Evolutionary conservation across 1,284 basidiomycete species (phyloP).

Genomic region (Rhodotorula sp.): DNA sequence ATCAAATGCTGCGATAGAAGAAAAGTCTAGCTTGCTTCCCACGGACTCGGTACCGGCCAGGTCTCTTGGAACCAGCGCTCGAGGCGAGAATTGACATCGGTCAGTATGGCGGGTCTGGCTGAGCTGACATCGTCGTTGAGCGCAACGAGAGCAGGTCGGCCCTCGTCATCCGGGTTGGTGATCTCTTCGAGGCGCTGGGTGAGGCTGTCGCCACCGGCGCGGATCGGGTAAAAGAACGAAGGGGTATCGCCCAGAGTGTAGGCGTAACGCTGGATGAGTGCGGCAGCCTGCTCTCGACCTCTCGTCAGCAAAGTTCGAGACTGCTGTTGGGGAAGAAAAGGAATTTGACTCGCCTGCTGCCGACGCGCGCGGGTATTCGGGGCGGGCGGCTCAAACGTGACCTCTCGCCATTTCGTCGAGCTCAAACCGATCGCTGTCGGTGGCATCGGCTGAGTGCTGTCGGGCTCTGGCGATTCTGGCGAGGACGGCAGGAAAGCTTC

Average conservation of each 20-base stretch:
- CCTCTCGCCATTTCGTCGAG: conserved; percentile 1
- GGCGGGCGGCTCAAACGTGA: background rate
- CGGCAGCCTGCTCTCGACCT: background rate
- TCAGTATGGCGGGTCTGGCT: background rate
- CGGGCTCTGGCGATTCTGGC: background rate
- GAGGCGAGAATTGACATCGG: background rate
- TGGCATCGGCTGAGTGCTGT: too few species aligned
- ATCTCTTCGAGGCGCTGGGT: background rate
- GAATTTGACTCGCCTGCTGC: background rate
- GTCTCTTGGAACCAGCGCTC: background rate
- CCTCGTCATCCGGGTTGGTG: background rate
- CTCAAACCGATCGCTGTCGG: background rate
- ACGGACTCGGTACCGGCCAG: background rate
- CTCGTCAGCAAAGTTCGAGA: background rate
- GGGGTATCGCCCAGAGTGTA: conserved; percentile 13
- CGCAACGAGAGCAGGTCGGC: conserved; percentile 17
- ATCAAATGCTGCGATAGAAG: background rate
- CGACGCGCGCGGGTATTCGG: background rate
- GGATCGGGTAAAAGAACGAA: conserved; percentile 8
- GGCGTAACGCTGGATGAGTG: conserved; percentile 23
- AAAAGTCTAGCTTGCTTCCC: background rate
- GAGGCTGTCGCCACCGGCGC: background rate
- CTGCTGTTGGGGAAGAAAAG: too few species aligned
- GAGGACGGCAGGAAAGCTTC: conserved; percentile 48
- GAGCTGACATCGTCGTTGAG: conserved; percentile 22